These are phyloP conservation scores for Sugiyamaella grinbergsii DNA, from an alignment of 1,139 yeast species.

Conservation along the genomic window DNA sequence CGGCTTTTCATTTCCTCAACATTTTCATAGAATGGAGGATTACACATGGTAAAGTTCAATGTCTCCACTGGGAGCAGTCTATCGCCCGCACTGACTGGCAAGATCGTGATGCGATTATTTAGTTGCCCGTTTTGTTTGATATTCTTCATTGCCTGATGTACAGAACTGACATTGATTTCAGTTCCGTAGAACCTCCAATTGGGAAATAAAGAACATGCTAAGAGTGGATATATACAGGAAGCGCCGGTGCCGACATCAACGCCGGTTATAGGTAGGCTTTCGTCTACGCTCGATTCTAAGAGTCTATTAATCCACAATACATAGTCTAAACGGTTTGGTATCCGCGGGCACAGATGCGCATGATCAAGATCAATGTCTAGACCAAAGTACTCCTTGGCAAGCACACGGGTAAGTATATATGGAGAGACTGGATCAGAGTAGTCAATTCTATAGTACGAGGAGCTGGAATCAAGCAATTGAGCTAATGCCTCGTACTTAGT, in stretches of 20 bases:
- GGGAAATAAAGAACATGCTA: constrained; percentile 31
- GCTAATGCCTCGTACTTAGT: neutral
- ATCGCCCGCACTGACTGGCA: neutral
- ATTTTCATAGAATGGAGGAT: constrained; percentile 51
- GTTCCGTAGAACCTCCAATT: constrained; percentile 42
- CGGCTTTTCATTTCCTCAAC: constrained; percentile 39
- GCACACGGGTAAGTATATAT: constrained; percentile 27
- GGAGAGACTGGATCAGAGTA: constrained; percentile 26
- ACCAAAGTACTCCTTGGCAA: constrained; percentile 30
- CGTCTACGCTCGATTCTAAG: constrained; percentile 22
- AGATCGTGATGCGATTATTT: neutral
- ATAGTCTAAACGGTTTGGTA: constrained; percentile 36
- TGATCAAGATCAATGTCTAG: constrained; percentile 28
- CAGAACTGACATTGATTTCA: constrained; percentile 44
- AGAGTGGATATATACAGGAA: constrained; percentile 47
- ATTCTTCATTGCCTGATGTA: constrained; percentile 35
- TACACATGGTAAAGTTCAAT: constrained; percentile 43
- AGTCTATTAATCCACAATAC: constrained; percentile 29
- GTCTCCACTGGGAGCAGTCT: neutral
- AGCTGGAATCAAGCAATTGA: neutral
- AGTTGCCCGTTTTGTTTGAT: constrained; percentile 33
- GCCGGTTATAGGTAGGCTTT: constrained; percentile 11
- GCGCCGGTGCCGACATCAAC: constrained; percentile 48
- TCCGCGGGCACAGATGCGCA: constrained; percentile 34
- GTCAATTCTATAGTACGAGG: constrained; percentile 7